Conservation (phyloP, 2,329 filamentous ascomycete genomes). For the Penicillium hordei region DNA sequence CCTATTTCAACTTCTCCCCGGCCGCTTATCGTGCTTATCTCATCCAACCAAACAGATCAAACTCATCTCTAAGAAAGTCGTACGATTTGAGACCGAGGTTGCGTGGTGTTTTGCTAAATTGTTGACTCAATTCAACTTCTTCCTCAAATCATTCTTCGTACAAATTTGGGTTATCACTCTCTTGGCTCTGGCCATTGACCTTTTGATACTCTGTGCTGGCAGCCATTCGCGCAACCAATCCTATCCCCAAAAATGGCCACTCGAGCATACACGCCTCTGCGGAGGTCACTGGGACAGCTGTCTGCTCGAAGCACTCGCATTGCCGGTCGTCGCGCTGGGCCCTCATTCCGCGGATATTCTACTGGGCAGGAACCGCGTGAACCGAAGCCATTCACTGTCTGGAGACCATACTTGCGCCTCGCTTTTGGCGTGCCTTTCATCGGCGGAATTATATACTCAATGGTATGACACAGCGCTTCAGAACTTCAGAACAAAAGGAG, state of each 20-base stretch:
- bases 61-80: conserved; percentile 15
- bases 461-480: conserved; percentile 40
- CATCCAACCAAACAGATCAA: conserved; percentile 20
- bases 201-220: background rate
- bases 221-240: background rate
- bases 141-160: background rate
- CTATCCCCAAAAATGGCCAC: conserved; percentile 32
- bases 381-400: conserved; percentile 39
- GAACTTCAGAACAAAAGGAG: background rate
- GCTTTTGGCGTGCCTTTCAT: conserved; percentile 52
- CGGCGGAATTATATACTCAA: conserved; percentile 51
- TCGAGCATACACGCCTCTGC: conserved; percentile 35
- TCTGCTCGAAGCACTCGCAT: conserved; percentile 25
- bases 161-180: background rate
- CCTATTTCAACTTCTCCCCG: background rate
- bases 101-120: background rate
- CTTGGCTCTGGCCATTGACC: background rate
- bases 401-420: conserved; percentile 50
- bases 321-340: conserved; percentile 18
- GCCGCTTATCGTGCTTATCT: conserved; percentile 19
- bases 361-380: conserved; percentile 24
- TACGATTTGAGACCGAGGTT: conserved; percentile 11
- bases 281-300: conserved; percentile 34
- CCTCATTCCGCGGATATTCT: conserved; percentile 29
- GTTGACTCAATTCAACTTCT: conserved; percentile 1